A percentile compares a stretch with the other conserved stretches of the same genome.
Conservation (phyloP, 306 rosid species). For the Quercus engelmannii region DNA sequence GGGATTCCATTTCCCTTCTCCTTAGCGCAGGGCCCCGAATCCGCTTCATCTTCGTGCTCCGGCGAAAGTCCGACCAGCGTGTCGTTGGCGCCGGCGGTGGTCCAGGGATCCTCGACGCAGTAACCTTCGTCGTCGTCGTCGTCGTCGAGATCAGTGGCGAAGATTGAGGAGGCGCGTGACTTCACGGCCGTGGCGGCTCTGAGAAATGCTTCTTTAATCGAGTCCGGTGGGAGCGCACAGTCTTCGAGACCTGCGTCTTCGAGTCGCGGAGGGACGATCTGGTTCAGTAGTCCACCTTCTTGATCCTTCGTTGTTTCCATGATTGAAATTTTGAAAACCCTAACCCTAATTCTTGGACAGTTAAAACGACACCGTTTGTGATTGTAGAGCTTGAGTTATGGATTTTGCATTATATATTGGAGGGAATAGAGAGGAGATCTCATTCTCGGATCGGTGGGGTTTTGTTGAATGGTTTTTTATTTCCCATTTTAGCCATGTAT, state of each 20-base stretch:
- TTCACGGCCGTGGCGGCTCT: conserved; percentile 60
- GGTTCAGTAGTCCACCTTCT: conserved; percentile 33
- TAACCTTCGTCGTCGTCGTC: neutral
- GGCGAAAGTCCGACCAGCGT: conserved; percentile 6
- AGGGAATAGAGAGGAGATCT: too few species aligned
- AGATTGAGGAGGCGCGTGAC: conserved; percentile 29
- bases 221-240: conserved; percentile 73
- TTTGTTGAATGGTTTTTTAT: neutral
- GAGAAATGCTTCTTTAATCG: conserved; percentile 67
- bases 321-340: neutral
- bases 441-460: too few species aligned
- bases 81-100: conserved; percentile 4
- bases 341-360: neutral
- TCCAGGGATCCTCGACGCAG: conserved; percentile 29
- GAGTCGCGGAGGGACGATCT: conserved; percentile 68
- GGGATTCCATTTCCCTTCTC: conserved; percentile 18
- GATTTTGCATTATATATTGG: too few species aligned
- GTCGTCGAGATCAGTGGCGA: conserved; percentile 6
- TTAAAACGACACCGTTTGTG: neutral
- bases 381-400: too few species aligned
- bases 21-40: conserved; percentile 21
- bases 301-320: conserved; percentile 48
- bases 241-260: conserved; percentile 93
- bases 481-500: neutral
- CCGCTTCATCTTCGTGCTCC: neutral